A percentile compares a stretch with the other conserved stretches of the same genome.
These are phyloP conservation scores for Backusella mclennaniae DNA, from an alignment of 192 early-diverging fungal genomes.

Conservation along the genomic window DNA sequence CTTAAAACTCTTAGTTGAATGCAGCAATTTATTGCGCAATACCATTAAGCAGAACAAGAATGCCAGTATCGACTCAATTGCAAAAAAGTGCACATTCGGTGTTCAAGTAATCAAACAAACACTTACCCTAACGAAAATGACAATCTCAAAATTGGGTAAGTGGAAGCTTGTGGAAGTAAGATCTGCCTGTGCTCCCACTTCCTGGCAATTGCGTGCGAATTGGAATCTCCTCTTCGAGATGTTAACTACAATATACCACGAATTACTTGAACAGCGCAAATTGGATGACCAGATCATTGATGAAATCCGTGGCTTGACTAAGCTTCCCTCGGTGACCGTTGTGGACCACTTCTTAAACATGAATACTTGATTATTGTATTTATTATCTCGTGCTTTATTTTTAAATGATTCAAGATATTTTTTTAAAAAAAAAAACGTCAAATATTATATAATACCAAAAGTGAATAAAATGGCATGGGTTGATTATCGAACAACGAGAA, in stretches of 20 bases:
- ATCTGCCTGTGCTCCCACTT: constrained; percentile 13
- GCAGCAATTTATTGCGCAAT: background rate
- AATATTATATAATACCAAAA: constrained; percentile 5
- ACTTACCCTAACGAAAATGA: constrained; percentile 14
- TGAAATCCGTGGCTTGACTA: constrained; percentile 12
- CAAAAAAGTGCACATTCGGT: too few species aligned
- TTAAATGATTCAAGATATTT: background rate
- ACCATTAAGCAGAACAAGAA: too few species aligned
- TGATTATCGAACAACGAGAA: constrained; percentile 10
- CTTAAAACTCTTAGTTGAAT: background rate
- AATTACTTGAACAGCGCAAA: constrained; percentile 14
- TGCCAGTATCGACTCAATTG: too few species aligned
- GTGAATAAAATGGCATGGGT: background rate
- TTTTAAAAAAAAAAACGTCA: background rate
- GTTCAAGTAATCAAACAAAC: too few species aligned
- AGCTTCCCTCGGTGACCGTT: constrained; percentile 10
- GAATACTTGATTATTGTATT: constrained; percentile 11
- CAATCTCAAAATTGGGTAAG: constrained; percentile 4
- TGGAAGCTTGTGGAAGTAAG: background rate
- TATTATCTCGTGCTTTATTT: background rate
- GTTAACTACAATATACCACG: constrained; percentile 12
- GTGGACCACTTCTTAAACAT: constrained; percentile 16
- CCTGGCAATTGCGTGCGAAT: constrained; percentile 15
- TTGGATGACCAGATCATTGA: constrained; percentile 10
- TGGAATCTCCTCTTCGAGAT: constrained; percentile 15